Evolutionary conservation across 169 alveolate species (phyloP).

Genomic region (Ichthyophthirius multifiliis): DNA sequence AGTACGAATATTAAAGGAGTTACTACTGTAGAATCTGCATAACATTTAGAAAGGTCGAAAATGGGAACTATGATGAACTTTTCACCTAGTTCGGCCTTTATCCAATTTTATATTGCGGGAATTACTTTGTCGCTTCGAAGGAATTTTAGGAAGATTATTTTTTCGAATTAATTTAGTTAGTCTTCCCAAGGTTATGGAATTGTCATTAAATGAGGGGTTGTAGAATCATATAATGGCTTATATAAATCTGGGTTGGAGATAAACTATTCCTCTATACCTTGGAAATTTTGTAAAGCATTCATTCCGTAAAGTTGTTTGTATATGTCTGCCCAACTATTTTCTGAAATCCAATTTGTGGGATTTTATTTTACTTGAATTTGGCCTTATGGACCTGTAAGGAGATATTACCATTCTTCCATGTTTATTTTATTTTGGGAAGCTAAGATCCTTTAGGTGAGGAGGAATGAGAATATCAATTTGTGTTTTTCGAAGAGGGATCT

Average conservation of each 20-base stretch:
- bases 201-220: slow-evolving; percentile 84
- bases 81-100: slow-evolving; percentile 83
- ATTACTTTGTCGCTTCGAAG: slow-evolving; percentile 89
- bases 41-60: slow-evolving; percentile 85
- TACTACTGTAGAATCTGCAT: slow-evolving; percentile 82
- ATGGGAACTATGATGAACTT: slow-evolving; percentile 91
- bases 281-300: slow-evolving; percentile 76
- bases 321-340: slow-evolving; percentile 90
- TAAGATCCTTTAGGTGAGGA: slow-evolving; percentile 81
- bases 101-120: slow-evolving; percentile 86
- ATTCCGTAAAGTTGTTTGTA: slow-evolving; percentile 66
- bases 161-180: slow-evolving; percentile 75
- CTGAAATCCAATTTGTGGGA: slow-evolving; percentile 92
- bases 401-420: slow-evolving; percentile 88
- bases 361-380: slow-evolving; percentile 79
- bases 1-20: slow-evolving; percentile 91
- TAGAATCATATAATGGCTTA: slow-evolving; percentile 86
- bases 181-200: slow-evolving; percentile 90
- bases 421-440: slow-evolving; percentile 80
- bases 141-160: slow-evolving; percentile 86
- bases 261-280: slow-evolving; percentile 85
- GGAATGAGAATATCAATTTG: slow-evolving; percentile 87
- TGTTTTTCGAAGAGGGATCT: slow-evolving; percentile 91
- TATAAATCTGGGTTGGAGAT: slow-evolving; percentile 76
- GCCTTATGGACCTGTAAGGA: slow-evolving; percentile 92